Evolutionary conservation across 768 basidiomycete genomes (phyloP).

Genomic region (Porphyrellus cyaneotinctus): DNA sequence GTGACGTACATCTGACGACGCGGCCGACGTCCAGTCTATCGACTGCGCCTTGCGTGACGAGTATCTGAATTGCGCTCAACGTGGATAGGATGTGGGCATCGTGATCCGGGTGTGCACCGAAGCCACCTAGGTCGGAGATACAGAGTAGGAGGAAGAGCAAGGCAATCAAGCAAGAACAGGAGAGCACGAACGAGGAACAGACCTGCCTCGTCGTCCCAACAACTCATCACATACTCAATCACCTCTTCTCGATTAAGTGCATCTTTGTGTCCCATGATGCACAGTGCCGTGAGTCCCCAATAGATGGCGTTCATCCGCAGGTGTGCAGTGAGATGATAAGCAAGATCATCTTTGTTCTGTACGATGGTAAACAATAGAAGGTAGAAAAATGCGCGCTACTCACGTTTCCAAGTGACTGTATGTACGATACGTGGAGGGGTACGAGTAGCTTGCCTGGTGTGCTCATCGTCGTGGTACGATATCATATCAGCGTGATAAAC

Average conservation of each 20-base stretch:
- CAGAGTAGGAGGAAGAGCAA: too few species aligned
- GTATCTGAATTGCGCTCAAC: constrained; percentile 87
- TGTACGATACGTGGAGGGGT: constrained; percentile 69
- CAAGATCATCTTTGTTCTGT: constrained; percentile 80
- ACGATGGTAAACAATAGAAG: not conserved
- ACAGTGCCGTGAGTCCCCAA: constrained; percentile 91
- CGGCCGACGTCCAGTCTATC: constrained; percentile 66
- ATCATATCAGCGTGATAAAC: not conserved
- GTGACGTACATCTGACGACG: constrained; percentile 64
- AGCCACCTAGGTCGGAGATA: constrained; percentile 57
- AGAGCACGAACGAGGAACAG: constrained; percentile 7
- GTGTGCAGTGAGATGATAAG: constrained; percentile 89
- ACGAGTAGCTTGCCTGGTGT: constrained; percentile 34
- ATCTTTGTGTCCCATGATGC: constrained; percentile 71
- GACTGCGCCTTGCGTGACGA: constrained; percentile 79
- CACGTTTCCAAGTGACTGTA: constrained; percentile 70
- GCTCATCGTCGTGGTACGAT: constrained; percentile 10
- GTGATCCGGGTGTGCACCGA: constrained; percentile 89
- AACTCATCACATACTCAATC: constrained; percentile 86
- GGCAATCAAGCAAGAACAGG: constrained; percentile 1
- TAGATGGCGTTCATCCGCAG: constrained; percentile 94
- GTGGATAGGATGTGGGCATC: constrained; percentile 89
- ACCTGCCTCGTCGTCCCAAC: constrained; percentile 92
- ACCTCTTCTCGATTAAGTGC: constrained; percentile 81
- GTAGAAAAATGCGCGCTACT: constrained; percentile 4